Evolutionary conservation across 2,329 filamentous ascomycete species (phyloP), one percentile per base, ranked within the genome.

Genomic region (Fusarium caatingaense): DNA sequence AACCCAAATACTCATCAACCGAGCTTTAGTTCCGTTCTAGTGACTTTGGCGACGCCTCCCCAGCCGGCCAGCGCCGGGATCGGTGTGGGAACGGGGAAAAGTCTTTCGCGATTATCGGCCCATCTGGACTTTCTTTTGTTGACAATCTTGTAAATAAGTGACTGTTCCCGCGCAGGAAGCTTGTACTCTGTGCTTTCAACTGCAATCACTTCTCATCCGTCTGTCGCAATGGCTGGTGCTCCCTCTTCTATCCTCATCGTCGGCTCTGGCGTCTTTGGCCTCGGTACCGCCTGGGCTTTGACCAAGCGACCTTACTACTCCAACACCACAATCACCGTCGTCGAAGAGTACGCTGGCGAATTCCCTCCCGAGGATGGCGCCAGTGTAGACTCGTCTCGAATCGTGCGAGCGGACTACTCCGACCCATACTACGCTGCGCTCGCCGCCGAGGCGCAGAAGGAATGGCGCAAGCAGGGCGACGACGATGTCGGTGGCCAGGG

Each of bases 401-500:
- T 91, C 72, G 84, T 91, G 69, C 85, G 89, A 60, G 82, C 88
- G 53, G 95, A 98, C 84, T 98, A 98, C 77, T 90, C 92, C 8
- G 90, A 95, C 76, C 82, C 88, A 1, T 87, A 90, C 23, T 98
- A 98, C 80, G 88, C 93, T 8, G 82, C 84, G 18, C 88, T 98
- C 47, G 93, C 91, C 21, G 85, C 88, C 20, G 83, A 88, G 37
- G 93, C 94, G 3, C 92, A 93, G 75, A 79, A 84, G 20, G 83
- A 86, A 76, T 96, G 89, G 92, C 88, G 91, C 73, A 87, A 86
- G 77, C 79, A 79, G 73, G 87, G 83, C 58, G 81, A 85, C 32
- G 79, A 84, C 8, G 83, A 87, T 23, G 82, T 90, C 51, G 91
- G 89, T 57, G 87, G 85, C 13, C 82, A 89, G 37, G 89, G 89